Base-by-base conservation (phyloP, 495 filamentous ascomycete genomes). In the Venustampulla echinocandica region DNA sequence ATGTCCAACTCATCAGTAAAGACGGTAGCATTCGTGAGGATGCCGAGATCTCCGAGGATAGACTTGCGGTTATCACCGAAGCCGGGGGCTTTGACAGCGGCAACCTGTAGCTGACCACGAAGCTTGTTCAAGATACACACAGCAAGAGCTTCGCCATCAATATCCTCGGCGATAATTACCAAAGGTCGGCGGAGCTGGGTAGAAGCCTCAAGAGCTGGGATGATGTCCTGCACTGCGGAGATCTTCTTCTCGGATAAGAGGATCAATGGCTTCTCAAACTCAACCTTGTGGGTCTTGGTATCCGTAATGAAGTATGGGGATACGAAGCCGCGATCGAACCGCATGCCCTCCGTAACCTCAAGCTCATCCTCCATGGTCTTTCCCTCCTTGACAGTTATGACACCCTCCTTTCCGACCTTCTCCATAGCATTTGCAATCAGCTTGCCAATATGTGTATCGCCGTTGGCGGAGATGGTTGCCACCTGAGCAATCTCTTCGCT, bases 21-120 rank as follows among this genome's bases (percentile, higher is more conserved):
- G 69, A 98, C 92, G 47, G 81, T 93, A 64, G 81, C 88, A 72
- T 95, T 94, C 69, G 93, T 97, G 53, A 98, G 80, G 53, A 96
- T 81, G 57, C 79, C 92, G 55, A 98, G 70, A 67, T 98, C 92
- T 62, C 90, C 92, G 33, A 98, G 87, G 67, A 98, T 92, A 60
- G 87, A 95, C 79, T 98, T 98, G 73, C 93, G 85, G 84, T 98
- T 98, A 76, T 98, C 93, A 68, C 92, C 92, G 70, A 98, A 98
- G 65, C 92, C 92, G 50, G 92, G 92, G 47, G 92, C 92, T 82
- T 98, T 98, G 70, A 98, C 88, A 49, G 92, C 93, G 52, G 85
- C 90, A 55, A 97, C 90, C 72, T 98, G 90, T 64, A 98, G 83
- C 75, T 97, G 92, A 46, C 92, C 93, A 69, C 92, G 93, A 62